Percentiles rank a stretch among this genome's conserved stretches.
Conservation (phyloP, 1,284 basidiomycete genomes). For the Hortiboletus rubellus region DNA sequence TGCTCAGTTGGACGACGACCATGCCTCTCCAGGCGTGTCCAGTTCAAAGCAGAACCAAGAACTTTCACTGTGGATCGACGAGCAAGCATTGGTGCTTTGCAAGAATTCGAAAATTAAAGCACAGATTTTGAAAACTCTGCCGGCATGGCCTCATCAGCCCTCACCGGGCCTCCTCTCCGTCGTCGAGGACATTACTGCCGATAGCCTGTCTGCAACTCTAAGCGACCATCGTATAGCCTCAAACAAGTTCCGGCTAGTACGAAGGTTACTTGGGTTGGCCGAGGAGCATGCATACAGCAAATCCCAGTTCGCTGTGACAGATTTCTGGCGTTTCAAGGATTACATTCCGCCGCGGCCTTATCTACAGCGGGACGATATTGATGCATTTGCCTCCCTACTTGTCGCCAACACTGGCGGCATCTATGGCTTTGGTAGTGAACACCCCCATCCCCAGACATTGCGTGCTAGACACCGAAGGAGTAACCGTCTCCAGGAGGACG, state of each 20-base stretch:
- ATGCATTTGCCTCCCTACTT: slow-evolving; percentile 76
- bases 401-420: slow-evolving; percentile 58
- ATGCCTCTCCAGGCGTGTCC: slow-evolving; percentile 27
- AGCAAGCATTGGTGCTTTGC: slow-evolving; percentile 46
- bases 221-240: slow-evolving; percentile 55
- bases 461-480: slow-evolving; percentile 42
- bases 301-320: slow-evolving; percentile 52
- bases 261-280: slow-evolving; percentile 54
- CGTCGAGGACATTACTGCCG: slow-evolving; percentile 45
- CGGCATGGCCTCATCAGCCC: slow-evolving; percentile 70
- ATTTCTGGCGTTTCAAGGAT: slow-evolving; percentile 84
- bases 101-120: slow-evolving; percentile 39
- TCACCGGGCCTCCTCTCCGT: slow-evolving; percentile 45
- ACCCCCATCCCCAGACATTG: slow-evolving; percentile 40
- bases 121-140: slow-evolving; percentile 56
- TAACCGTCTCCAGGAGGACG: slow-evolving; percentile 22
- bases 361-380: slow-evolving; percentile 62
- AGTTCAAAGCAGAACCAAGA: slow-evolving; percentile 43
- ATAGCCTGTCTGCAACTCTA: slow-evolving; percentile 54
- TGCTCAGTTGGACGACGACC: slow-evolving; percentile 56
- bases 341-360: slow-evolving; percentile 57
- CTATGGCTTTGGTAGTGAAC: slow-evolving; percentile 57
- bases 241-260: slow-evolving; percentile 76
- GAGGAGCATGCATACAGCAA: slow-evolving; percentile 38
- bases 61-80: slow-evolving; percentile 66